Evolutionary conservation across 495 filamentous ascomycete species (phyloP).

Genomic region (Penicillium steckii): DNA sequence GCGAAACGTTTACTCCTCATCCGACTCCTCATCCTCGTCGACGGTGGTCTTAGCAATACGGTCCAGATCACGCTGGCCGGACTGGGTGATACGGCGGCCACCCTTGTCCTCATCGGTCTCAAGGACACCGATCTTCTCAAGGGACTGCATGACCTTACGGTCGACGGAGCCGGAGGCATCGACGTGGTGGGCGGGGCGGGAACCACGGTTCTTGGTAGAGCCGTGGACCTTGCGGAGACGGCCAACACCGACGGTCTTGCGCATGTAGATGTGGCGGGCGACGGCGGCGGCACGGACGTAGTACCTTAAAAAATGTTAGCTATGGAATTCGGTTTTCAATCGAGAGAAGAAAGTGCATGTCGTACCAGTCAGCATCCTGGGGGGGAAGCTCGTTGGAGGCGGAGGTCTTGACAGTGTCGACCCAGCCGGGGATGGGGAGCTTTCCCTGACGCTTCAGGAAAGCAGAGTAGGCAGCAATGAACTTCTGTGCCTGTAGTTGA

Average conservation of each 20-base stretch:
- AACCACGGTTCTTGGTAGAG: constrained; percentile 93
- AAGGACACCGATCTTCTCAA: constrained; percentile 98
- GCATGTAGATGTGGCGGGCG: constrained; percentile 97
- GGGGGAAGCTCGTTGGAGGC: constrained; percentile 94
- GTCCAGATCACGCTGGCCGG: constrained; percentile 97
- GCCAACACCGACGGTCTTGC: constrained; percentile 97
- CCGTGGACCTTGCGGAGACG: constrained; percentile 92
- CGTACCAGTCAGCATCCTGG: constrained; percentile 89
- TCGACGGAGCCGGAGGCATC: constrained; percentile 93
- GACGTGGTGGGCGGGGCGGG: constrained; percentile 89
- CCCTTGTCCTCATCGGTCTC: constrained; percentile 97
- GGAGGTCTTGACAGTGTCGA: constrained; percentile 98
- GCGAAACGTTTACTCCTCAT: constrained; percentile 49
- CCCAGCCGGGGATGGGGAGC: constrained; percentile 97
- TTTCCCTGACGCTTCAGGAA: constrained; percentile 99
- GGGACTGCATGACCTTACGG: constrained; percentile 90
- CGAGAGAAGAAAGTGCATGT: constrained; percentile 7
- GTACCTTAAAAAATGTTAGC: constrained; percentile 56
- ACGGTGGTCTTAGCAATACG: constrained; percentile 64
- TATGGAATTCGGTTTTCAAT: not conserved
- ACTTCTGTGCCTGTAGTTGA: constrained; percentile 75
- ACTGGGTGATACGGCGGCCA: constrained; percentile 93
- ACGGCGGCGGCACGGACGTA: constrained; percentile 95
- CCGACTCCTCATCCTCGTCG: constrained; percentile 52
- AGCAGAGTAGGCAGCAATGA: constrained; percentile 89